phyloP scores from a whole-genome alignment of 208 protist genomes.

The Wallacemonas sp. region DNA sequence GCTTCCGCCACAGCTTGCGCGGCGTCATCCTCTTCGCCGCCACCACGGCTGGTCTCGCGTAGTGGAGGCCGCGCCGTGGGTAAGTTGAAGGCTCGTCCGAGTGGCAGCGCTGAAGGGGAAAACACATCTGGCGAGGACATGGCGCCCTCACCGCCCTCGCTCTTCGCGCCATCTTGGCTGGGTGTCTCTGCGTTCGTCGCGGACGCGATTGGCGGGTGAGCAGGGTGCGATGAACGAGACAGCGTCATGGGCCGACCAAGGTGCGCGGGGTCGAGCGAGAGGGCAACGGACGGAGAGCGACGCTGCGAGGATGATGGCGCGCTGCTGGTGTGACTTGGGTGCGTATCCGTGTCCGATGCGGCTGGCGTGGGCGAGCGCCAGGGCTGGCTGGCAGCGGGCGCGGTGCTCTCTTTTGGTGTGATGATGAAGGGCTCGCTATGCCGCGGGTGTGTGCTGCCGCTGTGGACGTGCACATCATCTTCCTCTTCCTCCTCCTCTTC shows the following conservation, averaged over 20 bases:
- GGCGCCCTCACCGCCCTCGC: too few relatives aligned
- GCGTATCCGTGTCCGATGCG: background rate
- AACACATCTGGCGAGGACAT: background rate
- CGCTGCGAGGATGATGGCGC: background rate
- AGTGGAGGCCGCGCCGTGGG: background rate
- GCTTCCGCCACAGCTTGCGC: too few relatives aligned
- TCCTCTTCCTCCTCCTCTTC: background rate
- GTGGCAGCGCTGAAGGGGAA: background rate
- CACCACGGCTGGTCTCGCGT: background rate
- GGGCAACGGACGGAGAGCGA: constrained; percentile 1
- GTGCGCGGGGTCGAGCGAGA: background rate
- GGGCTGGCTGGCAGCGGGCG: too few relatives aligned
- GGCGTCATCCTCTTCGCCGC: background rate
- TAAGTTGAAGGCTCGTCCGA: background rate
- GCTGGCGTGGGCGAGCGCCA: background rate
- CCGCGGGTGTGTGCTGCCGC: too few relatives aligned
- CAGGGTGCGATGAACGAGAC: too few relatives aligned
- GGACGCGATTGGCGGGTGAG: background rate
- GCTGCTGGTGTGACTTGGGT: background rate
- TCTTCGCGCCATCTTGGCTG: background rate
- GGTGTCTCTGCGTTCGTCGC: background rate
- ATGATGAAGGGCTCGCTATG: too few relatives aligned
- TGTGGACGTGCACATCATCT: background rate
- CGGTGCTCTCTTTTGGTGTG: too few relatives aligned
- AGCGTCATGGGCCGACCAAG: background rate